Conservation (phyloP, 257 asterid genomes). For the Nicotiana attenuata region DNA sequence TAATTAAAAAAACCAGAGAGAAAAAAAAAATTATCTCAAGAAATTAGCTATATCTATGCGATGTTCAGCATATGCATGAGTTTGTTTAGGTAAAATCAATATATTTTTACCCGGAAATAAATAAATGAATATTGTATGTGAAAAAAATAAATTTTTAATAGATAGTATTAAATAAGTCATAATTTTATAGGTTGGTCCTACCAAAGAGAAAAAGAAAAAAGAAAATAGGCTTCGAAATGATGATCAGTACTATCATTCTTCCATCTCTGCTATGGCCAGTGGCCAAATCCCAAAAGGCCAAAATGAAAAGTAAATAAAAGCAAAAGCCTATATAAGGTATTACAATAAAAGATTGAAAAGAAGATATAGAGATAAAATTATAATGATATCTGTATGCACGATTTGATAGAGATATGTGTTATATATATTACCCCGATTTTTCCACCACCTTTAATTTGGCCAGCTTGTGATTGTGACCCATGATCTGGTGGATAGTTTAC, state of each 20-base stretch:
- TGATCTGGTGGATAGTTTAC: slow-evolving; percentile 18
- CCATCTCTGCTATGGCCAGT: slow-evolving; percentile 19
- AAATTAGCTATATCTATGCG: no score
- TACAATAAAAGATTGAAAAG: no score
- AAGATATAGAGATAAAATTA: background rate
- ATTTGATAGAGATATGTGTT: slow-evolving; percentile 31
- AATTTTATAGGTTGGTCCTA: no score
- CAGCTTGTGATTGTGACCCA: slow-evolving; percentile 46
- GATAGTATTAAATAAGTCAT: no score
- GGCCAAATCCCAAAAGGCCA: background rate
- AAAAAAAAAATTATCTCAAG: no score
- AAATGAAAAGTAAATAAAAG: slow-evolving; percentile 2
- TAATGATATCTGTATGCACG: slow-evolving; percentile 21
- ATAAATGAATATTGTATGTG: no score
- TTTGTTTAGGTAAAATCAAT: no score
- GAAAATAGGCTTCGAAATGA: slow-evolving; percentile 22
- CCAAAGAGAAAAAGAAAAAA: background rate
- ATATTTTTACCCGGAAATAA: no score
- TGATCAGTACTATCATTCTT: slow-evolving; percentile 21
- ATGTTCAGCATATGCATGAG: no score
- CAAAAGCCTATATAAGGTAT: background rate
- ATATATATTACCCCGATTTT: slow-evolving; percentile 14
- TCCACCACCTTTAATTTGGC: slow-evolving; percentile 24
- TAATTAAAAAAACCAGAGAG: no score
- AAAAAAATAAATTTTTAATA: no score